Percentiles rank a stretch among this genome's conserved stretches.
These are phyloP conservation scores for Metschnikowia kofuensis DNA, from an alignment of 805 yeast genomes.

Conservation along the genomic window DNA sequence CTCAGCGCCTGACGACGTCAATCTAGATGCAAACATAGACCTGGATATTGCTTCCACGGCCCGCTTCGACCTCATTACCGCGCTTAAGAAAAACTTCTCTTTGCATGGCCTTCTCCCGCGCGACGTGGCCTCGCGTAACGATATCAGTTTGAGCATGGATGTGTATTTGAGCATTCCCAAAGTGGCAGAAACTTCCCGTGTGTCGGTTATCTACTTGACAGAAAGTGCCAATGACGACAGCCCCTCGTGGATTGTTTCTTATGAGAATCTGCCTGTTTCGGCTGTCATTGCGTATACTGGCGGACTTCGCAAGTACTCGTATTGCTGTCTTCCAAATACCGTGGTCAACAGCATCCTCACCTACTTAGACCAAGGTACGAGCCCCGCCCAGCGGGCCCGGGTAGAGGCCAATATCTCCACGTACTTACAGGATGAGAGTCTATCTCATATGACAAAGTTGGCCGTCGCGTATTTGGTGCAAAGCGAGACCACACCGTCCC, in stretches of 20 bases:
- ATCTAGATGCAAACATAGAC: slow-evolving; percentile 12
- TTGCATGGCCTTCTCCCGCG: slow-evolving; percentile 32
- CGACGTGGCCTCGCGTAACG: slow-evolving; percentile 33
- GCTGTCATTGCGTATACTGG: slow-evolving; percentile 37
- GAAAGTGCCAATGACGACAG: slow-evolving; percentile 16
- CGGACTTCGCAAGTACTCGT: slow-evolving; percentile 39
- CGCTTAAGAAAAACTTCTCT: slow-evolving; percentile 37
- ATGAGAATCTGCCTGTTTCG: slow-evolving; percentile 25
- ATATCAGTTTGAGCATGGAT: slow-evolving; percentile 32
- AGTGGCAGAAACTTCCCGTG: slow-evolving; percentile 12
- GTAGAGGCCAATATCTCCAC: slow-evolving; percentile 20
- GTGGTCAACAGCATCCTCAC: slow-evolving; percentile 12
- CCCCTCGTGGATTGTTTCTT: slow-evolving; percentile 33
- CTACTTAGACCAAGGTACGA: slow-evolving; percentile 2
- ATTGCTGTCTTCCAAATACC: slow-evolving; percentile 36
- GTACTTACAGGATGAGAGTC: slow-evolving; percentile 20
- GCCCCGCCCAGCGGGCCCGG: neutral
- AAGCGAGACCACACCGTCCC: slow-evolving; percentile 26
- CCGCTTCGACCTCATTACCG: slow-evolving; percentile 31
- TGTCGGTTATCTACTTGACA: slow-evolving; percentile 26
- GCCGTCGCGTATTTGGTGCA: slow-evolving; percentile 30
- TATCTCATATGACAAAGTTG: slow-evolving; percentile 23
- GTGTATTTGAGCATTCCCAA: slow-evolving; percentile 31
- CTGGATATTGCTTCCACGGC: slow-evolving; percentile 13
- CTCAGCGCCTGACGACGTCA: slow-evolving; percentile 12